Evolutionary conservation across 495 filamentous ascomycete genomes (phyloP).

Genomic region (Xylaria scruposa): DNA sequence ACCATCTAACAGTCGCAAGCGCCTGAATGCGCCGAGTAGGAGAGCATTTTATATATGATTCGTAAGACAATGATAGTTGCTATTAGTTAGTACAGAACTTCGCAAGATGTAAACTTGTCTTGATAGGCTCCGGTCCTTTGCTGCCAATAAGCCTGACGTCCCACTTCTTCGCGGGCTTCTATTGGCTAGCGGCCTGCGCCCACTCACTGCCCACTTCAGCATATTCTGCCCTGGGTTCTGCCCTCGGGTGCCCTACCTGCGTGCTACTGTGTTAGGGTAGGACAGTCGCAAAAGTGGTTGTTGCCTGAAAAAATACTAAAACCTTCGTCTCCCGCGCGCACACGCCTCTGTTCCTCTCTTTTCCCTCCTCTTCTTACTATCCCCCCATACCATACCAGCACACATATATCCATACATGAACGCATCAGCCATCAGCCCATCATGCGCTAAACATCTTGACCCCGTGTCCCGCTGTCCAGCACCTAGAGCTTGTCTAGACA

Average conservation of each 20-base stretch:
- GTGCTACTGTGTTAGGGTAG: neutral
- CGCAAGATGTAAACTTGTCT: conserved; percentile 23
- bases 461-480: conserved; percentile 34
- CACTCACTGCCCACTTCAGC: conserved; percentile 1
- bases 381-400: conserved; percentile 27
- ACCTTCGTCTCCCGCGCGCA: conserved; percentile 33
- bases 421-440: conserved; percentile 33
- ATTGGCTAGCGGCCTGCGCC: neutral
- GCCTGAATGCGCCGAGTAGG: neutral
- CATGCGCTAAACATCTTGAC: conserved; percentile 49
- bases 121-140: conserved; percentile 19
- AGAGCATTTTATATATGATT: neutral
- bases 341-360: conserved; percentile 28
- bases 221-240: conserved; percentile 1
- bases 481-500: conserved; percentile 29
- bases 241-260: neutral
- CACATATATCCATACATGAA: conserved; percentile 25
- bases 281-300: conserved; percentile 25
- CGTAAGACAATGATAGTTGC: conserved; percentile 32
- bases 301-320: conserved; percentile 47
- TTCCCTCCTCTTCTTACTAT: conserved; percentile 24
- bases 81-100: conserved; percentile 39
- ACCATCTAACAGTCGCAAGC: conserved; percentile 33
- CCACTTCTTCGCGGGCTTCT: neutral
- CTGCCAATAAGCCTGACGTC: neutral